Evolutionary conservation across 2,329 filamentous ascomycete species (phyloP), one percentile per base, ranked within the genome.

Genomic region (Hysterium pulicare): DNA sequence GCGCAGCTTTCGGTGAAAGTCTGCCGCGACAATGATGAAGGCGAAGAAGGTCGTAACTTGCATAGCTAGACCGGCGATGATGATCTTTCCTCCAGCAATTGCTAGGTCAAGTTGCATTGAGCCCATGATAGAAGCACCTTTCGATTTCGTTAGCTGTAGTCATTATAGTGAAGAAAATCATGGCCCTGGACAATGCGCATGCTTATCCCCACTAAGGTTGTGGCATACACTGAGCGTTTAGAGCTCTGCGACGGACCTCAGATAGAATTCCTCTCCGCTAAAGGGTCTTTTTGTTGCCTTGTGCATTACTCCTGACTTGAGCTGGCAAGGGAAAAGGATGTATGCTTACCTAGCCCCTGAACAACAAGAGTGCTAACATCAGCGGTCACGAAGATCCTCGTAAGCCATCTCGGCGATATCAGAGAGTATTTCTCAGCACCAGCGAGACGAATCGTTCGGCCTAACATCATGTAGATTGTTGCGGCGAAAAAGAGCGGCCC

Each of bases 401-500:
- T 62, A 36, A 53, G 62, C 56, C 56, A 62, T n/a, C 33, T 50
- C 6, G 58, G 54, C 17, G 48, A 53, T 22, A 62, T 52, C 6
- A 59, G 42, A 2, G 56, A 60, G 2, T 59, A 44, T 3, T 55
- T 48, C 34, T 59, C 54, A 5, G 56, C 59, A 3, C 50, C 47
- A 17, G 59, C 55, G 10, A 57, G 42, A 10, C 46, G 44, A 13
- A 73, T 66, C 2, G 71, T 59, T 19, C 68, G 64, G 2, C 68
- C 63, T 2, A 73, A 63, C 20, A 67, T 69, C 70, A 73, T 73
- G 58, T 74, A 73, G 20, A 74, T 61, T 0, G 69, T 68, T 0
- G 71, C 71, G 8, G 71, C 71, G 48, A 73, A 71, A 48, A 73
- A 68, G 4, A 70, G 62, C 2, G 71, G 70, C 1, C 71, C 68